A percentile compares a stretch with the other conserved stretches of the same genome.
Evolutionary conservation across 805 yeast species (phyloP).

Genomic region (Ogataea methylovora): DNA sequence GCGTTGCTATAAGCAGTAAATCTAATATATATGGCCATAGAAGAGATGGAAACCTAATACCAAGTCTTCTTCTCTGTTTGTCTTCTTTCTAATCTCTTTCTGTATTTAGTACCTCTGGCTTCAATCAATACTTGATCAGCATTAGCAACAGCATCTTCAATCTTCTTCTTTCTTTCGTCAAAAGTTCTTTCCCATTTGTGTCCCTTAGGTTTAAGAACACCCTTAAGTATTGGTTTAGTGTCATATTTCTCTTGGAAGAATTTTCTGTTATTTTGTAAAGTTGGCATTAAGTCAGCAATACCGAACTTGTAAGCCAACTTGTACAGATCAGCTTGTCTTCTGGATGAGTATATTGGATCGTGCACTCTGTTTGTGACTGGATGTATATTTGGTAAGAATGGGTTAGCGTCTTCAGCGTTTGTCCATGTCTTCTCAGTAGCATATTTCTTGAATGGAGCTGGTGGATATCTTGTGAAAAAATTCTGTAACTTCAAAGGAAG

Average conservation of each 20-base stretch:
- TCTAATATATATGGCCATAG: too few species aligned
- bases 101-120: conserved; percentile 51
- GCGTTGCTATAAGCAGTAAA: too few species aligned
- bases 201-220: conserved; percentile 73
- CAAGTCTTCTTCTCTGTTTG: conserved; percentile 27
- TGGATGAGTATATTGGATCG: conserved; percentile 67
- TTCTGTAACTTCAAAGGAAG: conserved; percentile 64
- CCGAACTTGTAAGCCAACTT: conserved; percentile 80
- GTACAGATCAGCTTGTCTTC: conserved; percentile 77
- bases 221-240: conserved; percentile 63
- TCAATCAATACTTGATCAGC: conserved; percentile 62
- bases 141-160: conserved; percentile 56
- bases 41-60: conserved; percentile 19
- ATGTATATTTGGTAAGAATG: conserved; percentile 79
- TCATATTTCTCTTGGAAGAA: conserved; percentile 76
- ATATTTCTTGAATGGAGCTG: conserved; percentile 67
- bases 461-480: conserved; percentile 81
- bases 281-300: conserved; percentile 70
- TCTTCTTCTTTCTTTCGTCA: conserved; percentile 49
- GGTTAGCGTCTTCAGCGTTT: conserved; percentile 68
- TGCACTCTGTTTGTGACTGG: conserved; percentile 75
- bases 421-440: conserved; percentile 57
- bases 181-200: conserved; percentile 70
- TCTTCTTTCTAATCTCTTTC: conserved; percentile 36
- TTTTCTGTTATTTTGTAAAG: conserved; percentile 48